phyloP scores from a whole-genome alignment of 2,329 filamentous ascomycete genomes.

The Aspergillus calidoustus region DNA sequence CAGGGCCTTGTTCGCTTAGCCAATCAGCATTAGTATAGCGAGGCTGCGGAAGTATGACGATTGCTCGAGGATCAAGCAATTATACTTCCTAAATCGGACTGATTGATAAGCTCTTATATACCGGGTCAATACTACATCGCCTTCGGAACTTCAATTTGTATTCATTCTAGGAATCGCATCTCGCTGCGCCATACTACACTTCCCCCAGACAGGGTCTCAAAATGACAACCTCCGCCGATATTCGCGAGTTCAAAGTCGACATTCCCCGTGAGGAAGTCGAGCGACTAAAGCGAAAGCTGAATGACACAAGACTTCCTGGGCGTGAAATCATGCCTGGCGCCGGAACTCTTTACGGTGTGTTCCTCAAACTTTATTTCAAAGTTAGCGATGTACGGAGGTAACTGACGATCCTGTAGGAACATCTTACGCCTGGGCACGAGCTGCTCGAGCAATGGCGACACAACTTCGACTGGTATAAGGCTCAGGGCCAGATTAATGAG shows the following conservation, averaged over 20 bases:
- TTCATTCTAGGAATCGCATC: too few species aligned
- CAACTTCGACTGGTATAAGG: slow-evolving; percentile 11
- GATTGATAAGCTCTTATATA: neutral
- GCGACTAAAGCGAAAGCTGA: slow-evolving; percentile 11
- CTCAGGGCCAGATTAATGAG: slow-evolving; percentile 9
- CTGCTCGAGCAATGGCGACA: slow-evolving; percentile 7
- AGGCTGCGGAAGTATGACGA: too few species aligned
- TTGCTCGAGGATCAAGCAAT: too few species aligned
- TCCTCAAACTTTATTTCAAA: too few species aligned
- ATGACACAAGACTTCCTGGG: slow-evolving; percentile 15
- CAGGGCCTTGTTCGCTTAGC: too few species aligned
- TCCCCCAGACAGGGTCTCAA: neutral
- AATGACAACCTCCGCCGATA: neutral
- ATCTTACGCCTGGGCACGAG: slow-evolving; percentile 9
- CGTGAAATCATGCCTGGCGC: slow-evolving; percentile 14
- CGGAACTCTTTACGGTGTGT: slow-evolving; percentile 5
- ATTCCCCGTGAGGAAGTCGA: slow-evolving; percentile 13
- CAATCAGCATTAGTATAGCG: too few species aligned
- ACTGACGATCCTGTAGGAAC: slow-evolving; percentile 5
- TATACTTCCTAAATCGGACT: neutral
- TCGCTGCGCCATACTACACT: too few species aligned
- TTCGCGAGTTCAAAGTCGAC: slow-evolving; percentile 7
- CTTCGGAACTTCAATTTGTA: too few species aligned
- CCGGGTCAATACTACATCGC: neutral
- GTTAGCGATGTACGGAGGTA: neutral